A percentile compares a stretch with the other conserved stretches of the same genome.
phyloP scores from a whole-genome alignment of 1,284 basidiomycete species.

The Gymnopus androsaceus region DNA sequence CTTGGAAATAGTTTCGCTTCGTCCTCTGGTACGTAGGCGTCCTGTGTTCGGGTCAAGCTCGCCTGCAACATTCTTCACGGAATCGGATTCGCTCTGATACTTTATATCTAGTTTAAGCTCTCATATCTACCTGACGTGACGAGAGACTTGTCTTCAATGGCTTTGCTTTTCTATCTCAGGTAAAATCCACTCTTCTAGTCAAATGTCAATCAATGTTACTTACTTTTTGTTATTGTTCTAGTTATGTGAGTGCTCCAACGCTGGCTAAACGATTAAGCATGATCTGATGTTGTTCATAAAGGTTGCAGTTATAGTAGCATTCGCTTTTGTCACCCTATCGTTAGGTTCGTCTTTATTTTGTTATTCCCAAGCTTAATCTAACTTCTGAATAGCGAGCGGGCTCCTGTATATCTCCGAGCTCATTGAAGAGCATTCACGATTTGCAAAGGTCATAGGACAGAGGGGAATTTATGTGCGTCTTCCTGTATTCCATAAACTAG shows the following conservation, averaged over 20 bases:
- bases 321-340: slow-evolving; percentile 79
- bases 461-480: slow-evolving; percentile 81
- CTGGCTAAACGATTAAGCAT: too few species aligned
- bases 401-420: slow-evolving; percentile 91
- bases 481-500: background rate
- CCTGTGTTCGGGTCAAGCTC: too few species aligned
- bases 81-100: too few species aligned
- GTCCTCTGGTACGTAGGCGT: too few species aligned
- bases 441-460: slow-evolving; percentile 80
- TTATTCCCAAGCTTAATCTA: slow-evolving; percentile 2
- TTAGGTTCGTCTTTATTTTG: slow-evolving; percentile 49
- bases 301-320: slow-evolving; percentile 66
- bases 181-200: slow-evolving; percentile 22
- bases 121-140: too few species aligned
- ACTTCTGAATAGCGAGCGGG: slow-evolving; percentile 71
- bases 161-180: slow-evolving; percentile 56
- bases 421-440: slow-evolving; percentile 87
- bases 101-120: too few species aligned
- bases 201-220: background rate
- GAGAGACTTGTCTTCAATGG: too few species aligned
- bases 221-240: slow-evolving; percentile 24
- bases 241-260: too few species aligned
- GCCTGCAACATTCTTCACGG: too few species aligned
- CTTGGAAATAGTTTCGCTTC: too few species aligned
- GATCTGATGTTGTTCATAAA: too few species aligned